These are phyloP conservation scores for Fusarium piperis DNA, from an alignment of 2,329 filamentous ascomycete genomes.

Conservation along the genomic window DNA sequence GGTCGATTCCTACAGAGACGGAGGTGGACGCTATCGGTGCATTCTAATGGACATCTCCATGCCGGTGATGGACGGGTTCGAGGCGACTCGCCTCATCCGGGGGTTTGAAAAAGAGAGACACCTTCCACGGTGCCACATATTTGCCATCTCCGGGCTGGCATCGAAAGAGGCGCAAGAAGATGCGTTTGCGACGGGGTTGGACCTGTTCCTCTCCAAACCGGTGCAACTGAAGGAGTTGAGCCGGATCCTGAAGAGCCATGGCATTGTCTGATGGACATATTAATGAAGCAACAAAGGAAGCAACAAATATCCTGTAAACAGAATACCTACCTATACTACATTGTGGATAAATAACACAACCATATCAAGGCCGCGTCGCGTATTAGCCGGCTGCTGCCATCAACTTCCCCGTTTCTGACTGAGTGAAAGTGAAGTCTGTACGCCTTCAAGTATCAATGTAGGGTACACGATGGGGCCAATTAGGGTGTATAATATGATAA, in stretches of 20 bases:
- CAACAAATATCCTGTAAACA: neutral
- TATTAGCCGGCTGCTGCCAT: neutral
- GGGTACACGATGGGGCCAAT: neutral
- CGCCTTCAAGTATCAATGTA: neutral
- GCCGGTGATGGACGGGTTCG: conserved; percentile 65
- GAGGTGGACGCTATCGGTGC: conserved; percentile 39
- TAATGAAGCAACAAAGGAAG: neutral
- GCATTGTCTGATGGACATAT: conserved; percentile 5
- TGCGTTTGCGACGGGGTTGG: conserved; percentile 63
- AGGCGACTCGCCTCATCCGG: conserved; percentile 61
- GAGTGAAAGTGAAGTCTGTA: neutral
- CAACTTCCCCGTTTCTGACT: neutral
- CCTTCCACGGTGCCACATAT: conserved; percentile 55
- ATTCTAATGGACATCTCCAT: conserved; percentile 64
- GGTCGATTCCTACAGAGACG: conserved; percentile 42
- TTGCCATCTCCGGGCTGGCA: conserved; percentile 64
- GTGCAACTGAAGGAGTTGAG: conserved; percentile 55
- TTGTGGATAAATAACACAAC: neutral
- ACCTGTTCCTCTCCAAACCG: conserved; percentile 65
- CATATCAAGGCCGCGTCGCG: neutral
- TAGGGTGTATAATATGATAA: neutral
- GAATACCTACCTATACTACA: neutral
- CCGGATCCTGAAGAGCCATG: conserved; percentile 17
- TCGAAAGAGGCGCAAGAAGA: conserved; percentile 61
- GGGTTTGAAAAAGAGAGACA: conserved; percentile 56